Percentiles rank a stretch among this genome's conserved stretches.
Conservation (phyloP, 2,329 filamentous ascomycete species). For the Scolecobasidium constrictum region DNA sequence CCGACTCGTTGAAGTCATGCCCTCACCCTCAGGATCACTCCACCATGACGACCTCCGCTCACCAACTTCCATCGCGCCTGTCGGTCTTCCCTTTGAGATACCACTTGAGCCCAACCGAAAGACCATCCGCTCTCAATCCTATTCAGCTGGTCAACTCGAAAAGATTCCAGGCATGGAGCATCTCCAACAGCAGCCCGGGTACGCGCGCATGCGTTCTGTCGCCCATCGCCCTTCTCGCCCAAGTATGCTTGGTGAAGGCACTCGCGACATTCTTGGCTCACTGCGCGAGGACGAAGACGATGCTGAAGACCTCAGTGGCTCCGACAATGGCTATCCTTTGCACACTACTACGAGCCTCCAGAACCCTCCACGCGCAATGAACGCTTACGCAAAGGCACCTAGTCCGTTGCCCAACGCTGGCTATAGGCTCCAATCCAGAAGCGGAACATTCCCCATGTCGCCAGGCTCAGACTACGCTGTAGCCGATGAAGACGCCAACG, state of each 20-base stretch:
- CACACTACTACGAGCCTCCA: slow-evolving; percentile 20
- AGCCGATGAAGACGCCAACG: slow-evolving; percentile 6
- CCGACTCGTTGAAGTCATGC: slow-evolving; percentile 8
- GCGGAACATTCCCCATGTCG: slow-evolving; percentile 6
- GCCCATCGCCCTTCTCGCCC: slow-evolving; percentile 11
- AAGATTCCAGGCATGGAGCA: slow-evolving; percentile 16
- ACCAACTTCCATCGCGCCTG: slow-evolving; percentile 35
- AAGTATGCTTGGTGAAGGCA: slow-evolving; percentile 23
- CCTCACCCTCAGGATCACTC: slow-evolving; percentile 3
- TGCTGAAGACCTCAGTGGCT: slow-evolving; percentile 49
- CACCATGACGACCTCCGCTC: slow-evolving; percentile 16
- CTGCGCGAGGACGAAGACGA: slow-evolving; percentile 61
- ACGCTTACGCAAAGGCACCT: slow-evolving; percentile 1
- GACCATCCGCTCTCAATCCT: slow-evolving; percentile 89
- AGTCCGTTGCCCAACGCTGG: slow-evolving; percentile 3
- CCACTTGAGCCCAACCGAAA: slow-evolving; percentile 85
- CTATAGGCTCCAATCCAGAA: slow-evolving; percentile 3
- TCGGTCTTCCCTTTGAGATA: slow-evolving; percentile 58
- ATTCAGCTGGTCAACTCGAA: slow-evolving; percentile 86
- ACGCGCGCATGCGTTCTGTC: slow-evolving; percentile 37
- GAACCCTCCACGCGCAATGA: not conserved
- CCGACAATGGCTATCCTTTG: slow-evolving; percentile 37
- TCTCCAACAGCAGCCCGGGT: not conserved
- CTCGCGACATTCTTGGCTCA: slow-evolving; percentile 20
- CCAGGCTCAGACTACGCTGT: slow-evolving; percentile 9